Evolutionary conservation across 257 asterid genomes (phyloP).

Genomic region (Haberlea rhodopensis): DNA sequence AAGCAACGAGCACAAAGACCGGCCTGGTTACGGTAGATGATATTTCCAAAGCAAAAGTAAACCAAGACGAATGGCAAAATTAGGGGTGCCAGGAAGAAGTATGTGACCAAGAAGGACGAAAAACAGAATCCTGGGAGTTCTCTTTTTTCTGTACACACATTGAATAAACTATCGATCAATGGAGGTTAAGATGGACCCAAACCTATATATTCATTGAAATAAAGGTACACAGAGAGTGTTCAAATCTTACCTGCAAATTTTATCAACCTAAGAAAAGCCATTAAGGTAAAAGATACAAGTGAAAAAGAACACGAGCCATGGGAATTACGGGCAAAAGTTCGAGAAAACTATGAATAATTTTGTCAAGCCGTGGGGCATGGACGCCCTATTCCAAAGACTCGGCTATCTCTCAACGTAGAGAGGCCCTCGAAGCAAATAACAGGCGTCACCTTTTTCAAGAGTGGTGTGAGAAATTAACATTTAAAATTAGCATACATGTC

Average conservation of each 20-base stretch:
- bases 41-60: conserved; percentile 79
- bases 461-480: conserved; percentile 4
- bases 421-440: not conserved
- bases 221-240: not conserved
- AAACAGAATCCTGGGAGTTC: conserved; percentile 64
- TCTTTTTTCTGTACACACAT: no score
- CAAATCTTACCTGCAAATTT: not conserved
- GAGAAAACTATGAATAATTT: not conserved
- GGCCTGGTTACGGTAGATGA: conserved; percentile 92
- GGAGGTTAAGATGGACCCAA: not conserved
- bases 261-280: not conserved
- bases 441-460: not conserved
- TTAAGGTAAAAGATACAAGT: not conserved
- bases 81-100: conserved; percentile 94
- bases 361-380: not conserved
- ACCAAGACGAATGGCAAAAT: conserved; percentile 82
- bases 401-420: not conserved
- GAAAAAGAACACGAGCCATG: no score
- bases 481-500: conserved; percentile 59
- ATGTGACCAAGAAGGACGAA: conserved; percentile 88
- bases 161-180: not conserved
- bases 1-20: conserved; percentile 26
- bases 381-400: not conserved
- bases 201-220: not conserved
- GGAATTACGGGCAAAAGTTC: not conserved